Evolutionary conservation across 2,329 filamentous ascomycete species (phyloP).

Genomic region (Chrysosporium queenslandicum): DNA sequence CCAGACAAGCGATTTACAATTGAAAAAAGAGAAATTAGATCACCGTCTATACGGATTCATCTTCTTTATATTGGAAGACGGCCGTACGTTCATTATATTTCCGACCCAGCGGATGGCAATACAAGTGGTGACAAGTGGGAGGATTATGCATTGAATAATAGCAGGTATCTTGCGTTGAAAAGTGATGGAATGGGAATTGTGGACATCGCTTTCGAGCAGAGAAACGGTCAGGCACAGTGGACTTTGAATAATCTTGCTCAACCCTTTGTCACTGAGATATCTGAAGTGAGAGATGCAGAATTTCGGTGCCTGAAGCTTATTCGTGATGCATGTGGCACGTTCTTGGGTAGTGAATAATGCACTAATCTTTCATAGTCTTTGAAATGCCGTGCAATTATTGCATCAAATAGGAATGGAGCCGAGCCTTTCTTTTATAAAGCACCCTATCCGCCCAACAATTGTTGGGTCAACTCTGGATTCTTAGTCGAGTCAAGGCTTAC

Average conservation of each 20-base stretch:
- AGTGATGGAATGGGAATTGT: conserved; percentile 1
- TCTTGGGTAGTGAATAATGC: neutral
- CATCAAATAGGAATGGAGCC: conserved; percentile 1
- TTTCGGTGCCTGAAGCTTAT: neutral
- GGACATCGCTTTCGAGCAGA: conserved; percentile 2
- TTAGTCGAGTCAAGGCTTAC: conserved; percentile 9
- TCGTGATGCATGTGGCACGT: conserved; percentile 7
- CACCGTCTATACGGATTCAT: conserved; percentile 7
- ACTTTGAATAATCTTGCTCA: neutral
- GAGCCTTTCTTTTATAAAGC: conserved; percentile 11
- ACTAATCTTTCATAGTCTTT: conserved; percentile 2
- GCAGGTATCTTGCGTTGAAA: conserved; percentile 9
- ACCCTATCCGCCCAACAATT: conserved; percentile 9
- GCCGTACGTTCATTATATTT: conserved; percentile 14
- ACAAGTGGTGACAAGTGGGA: conserved; percentile 4
- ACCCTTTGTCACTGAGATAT: conserved; percentile 1
- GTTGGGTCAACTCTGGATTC: conserved; percentile 13
- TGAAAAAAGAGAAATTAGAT: neutral
- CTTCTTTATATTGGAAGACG: conserved; percentile 2
- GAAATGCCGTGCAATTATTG: conserved; percentile 10
- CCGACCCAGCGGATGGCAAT: conserved; percentile 22
- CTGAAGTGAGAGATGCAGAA: conserved; percentile 2
- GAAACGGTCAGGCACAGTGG: neutral
- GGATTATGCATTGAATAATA: conserved; percentile 8
- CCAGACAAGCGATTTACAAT: neutral